These are phyloP conservation scores for Fusarium aywerte DNA, from an alignment of 2,329 filamentous ascomycete genomes.

Conservation along the genomic window DNA sequence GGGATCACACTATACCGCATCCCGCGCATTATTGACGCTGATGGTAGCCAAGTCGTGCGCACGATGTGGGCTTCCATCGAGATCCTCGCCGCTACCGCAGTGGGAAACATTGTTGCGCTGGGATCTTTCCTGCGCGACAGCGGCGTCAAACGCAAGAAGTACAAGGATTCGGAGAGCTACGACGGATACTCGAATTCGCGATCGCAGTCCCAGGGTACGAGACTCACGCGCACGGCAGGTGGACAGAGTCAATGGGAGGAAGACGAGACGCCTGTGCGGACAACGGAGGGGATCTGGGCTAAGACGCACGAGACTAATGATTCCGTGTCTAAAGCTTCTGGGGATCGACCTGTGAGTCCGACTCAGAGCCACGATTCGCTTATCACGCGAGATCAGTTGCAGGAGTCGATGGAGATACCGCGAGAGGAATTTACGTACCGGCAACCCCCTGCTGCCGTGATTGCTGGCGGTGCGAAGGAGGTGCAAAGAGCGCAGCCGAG, in stretches of 20 bases:
- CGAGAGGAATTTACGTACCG: constrained; percentile 9
- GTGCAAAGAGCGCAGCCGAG: constrained; percentile 29
- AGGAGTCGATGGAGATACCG: constrained; percentile 29
- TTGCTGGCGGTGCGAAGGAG: constrained; percentile 32
- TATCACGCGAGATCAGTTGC: constrained; percentile 39
- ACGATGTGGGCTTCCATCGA: constrained; percentile 88
- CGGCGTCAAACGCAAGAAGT: constrained; percentile 86
- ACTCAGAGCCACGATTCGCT: constrained; percentile 47
- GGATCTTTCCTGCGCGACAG: constrained; percentile 90
- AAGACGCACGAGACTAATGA: constrained; percentile 35
- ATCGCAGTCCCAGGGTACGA: constrained; percentile 38
- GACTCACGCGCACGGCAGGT: constrained; percentile 31
- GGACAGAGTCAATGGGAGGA: constrained; percentile 43
- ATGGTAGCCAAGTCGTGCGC: constrained; percentile 82
- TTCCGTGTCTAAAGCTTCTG: constrained; percentile 35
- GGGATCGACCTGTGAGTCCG: constrained; percentile 38
- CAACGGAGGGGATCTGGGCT: constrained; percentile 44
- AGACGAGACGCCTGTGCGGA: constrained; percentile 31
- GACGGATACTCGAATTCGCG: constrained; percentile 44
- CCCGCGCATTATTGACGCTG: constrained; percentile 73
- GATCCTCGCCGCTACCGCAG: constrained; percentile 83
- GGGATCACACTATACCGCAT: constrained; percentile 81
- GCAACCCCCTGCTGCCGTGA: constrained; percentile 29
- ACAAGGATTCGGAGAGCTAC: constrained; percentile 65
- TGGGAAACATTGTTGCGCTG: constrained; percentile 86